Evolutionary conservation across 1,284 basidiomycete species (phyloP).

Genomic region (Rhodotorula sp.): DNA sequence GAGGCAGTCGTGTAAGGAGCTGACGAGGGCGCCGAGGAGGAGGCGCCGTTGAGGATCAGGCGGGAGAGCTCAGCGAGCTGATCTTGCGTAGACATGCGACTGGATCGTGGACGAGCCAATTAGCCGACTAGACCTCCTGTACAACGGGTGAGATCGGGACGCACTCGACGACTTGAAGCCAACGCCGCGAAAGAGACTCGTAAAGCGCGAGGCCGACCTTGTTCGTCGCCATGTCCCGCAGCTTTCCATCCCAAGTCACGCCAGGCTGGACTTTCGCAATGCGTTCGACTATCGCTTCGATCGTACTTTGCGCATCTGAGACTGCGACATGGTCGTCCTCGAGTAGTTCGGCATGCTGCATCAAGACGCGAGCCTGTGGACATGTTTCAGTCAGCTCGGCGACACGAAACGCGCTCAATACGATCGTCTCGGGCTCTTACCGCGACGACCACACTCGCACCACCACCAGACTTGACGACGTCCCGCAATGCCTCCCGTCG

Average conservation of each 20-base stretch:
- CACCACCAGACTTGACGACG: slow-evolving; percentile 4
- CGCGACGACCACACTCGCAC: slow-evolving; percentile 13
- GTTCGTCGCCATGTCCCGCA: slow-evolving; percentile 7
- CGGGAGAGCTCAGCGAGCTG: slow-evolving; percentile 19
- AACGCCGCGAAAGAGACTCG: slow-evolving; percentile 26
- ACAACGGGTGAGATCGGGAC: not conserved
- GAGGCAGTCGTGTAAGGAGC: not conserved
- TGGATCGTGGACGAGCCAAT: not conserved
- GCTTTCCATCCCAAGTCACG: slow-evolving; percentile 17
- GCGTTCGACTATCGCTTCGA: slow-evolving; percentile 11
- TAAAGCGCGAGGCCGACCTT: slow-evolving; percentile 31
- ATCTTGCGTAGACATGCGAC: not conserved
- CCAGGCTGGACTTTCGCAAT: not conserved
- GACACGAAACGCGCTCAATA: not conserved
- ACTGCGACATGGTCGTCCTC: not conserved
- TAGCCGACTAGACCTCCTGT: not conserved
- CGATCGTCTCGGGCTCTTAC: not conserved
- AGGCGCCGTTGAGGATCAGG: not conserved
- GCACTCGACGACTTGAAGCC: slow-evolving; percentile 26
- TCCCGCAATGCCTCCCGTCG: slow-evolving; percentile 8
- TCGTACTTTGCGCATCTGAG: not conserved
- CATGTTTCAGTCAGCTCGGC: not conserved
- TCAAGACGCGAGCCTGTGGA: slow-evolving; percentile 15
- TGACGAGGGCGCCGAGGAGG: not conserved
- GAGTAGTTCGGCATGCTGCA: slow-evolving; percentile 20